phyloP scores from a whole-genome alignment of 139 green algal species.

The Chlorella sp. region DNA sequence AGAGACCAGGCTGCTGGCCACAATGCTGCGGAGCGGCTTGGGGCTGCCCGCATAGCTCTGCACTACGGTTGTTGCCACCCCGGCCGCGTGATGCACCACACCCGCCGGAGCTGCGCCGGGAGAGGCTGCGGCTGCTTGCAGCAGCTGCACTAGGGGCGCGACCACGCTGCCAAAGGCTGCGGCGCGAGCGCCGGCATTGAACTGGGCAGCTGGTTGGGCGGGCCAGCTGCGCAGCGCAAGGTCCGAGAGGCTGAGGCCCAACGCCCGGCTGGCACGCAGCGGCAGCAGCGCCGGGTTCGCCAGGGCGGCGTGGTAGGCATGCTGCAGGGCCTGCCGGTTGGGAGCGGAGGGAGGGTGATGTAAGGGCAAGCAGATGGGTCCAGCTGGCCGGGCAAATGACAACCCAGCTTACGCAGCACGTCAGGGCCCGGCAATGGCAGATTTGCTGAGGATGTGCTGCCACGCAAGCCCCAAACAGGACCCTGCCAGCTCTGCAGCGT shows the following conservation, averaged over 20 bases:
- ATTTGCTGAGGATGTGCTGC: too few relatives aligned
- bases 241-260: slow-evolving; percentile 37
- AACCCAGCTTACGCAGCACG: too few relatives aligned
- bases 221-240: slow-evolving; percentile 34
- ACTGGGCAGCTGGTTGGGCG: not conserved
- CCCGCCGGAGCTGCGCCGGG: not conserved
- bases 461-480: not conserved
- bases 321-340: not conserved
- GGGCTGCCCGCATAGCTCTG: slow-evolving; percentile 39
- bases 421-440: too few relatives aligned
- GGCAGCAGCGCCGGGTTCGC: not conserved
- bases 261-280: slow-evolving; percentile 1
- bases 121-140: not conserved
- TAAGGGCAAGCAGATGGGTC: not conserved
- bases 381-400: too few relatives aligned
- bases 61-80: not conserved
- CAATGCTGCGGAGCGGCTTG: slow-evolving; percentile 31
- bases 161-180: not conserved
- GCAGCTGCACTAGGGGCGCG: not conserved
- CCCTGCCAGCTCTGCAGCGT: not conserved
- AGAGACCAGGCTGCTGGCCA: not conserved
- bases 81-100: not conserved
- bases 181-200: not conserved
- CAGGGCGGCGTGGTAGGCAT: not conserved
- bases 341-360: not conserved